A percentile compares a stretch with the other conserved stretches of the same genome.
Conservation (phyloP, 495 filamentous ascomycete genomes). For the Podospora sp. region DNA sequence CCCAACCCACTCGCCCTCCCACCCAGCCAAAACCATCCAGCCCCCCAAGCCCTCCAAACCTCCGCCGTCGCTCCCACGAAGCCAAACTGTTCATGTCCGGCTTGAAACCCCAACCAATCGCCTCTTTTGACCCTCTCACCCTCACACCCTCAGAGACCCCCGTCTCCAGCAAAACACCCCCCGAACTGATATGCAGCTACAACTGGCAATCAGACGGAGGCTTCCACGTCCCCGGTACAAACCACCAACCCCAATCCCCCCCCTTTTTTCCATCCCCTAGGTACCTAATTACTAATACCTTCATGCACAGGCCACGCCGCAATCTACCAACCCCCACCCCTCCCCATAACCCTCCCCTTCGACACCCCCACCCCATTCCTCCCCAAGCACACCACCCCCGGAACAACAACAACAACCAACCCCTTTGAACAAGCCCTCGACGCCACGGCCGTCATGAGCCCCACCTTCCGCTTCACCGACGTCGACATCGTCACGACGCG, state of each 20-base stretch:
- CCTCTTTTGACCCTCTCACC: not conserved
- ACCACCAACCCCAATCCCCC: too few relatives aligned
- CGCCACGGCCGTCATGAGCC: constrained; percentile 14
- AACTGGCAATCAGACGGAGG: constrained; percentile 17
- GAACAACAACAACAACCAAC: not conserved
- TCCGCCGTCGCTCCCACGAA: not conserved
- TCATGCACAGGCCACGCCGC: constrained; percentile 12
- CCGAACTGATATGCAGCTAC: constrained; percentile 20
- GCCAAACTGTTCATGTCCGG: not conserved
- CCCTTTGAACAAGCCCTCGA: constrained; percentile 18
- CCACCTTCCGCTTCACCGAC: constrained; percentile 18
- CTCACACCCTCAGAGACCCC: constrained; percentile 1
- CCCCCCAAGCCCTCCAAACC: not conserved
- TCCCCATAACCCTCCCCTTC: constrained; percentile 1
- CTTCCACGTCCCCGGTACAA: constrained; percentile 14
- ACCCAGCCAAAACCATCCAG: not conserved
- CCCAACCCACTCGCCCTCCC: not conserved
- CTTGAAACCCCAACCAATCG: not conserved
- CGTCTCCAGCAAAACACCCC: not conserved
- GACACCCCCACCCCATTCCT: not conserved
- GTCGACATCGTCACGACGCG: constrained; percentile 17
- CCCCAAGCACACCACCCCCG: not conserved
- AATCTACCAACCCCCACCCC: constrained; percentile 9
- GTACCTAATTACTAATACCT: not conserved
- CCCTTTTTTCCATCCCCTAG: not conserved